Evolutionary conservation across 2,329 filamentous ascomycete species (phyloP), one percentile per base, ranked within the genome.

Genomic region (Blumeria hordei): DNA sequence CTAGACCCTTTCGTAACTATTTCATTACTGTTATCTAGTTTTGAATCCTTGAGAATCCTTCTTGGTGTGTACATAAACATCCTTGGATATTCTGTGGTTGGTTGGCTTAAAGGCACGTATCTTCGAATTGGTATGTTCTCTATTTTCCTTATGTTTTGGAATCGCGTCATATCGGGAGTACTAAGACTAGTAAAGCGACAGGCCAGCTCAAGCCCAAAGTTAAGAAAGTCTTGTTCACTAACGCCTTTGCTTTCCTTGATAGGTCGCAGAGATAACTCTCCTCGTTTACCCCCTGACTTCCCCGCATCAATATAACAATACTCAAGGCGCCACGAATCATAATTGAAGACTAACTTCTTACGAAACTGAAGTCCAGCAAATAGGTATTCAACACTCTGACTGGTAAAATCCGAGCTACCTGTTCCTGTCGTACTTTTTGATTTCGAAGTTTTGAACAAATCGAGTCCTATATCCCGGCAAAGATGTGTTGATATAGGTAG

Each of bases 271-370:
- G 45, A 55, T 14, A 67, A 54, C 55, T 66, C 64, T 28, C 56
- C 54, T 14, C 63, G 57, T 16, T 57, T 56, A 8, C 64, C 64
- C n/a, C 60, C 64, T 8, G 63, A 60, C 56, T 63, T 63, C 7
- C 65, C 65, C 16, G 56, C 60, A 41, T 67, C 61, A 55, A 65
- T 59, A 32, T 58, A 60, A 0, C 62, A 61, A 50, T 63, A 66
- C 3, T 47, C 33, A 16, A 65, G 44, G 18, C 51, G 43, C 60
- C 63, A 67, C 28, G 56, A 57, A 2, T 60, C 49, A 50, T 59
- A 63, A 4, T 57, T 41, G 6, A 64, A 58, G 0, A 45, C 37
- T 6, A 65, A 39, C 2, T 55, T 59, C n/a, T 57, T 59, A 36
- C 57, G 57, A 14, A 63, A 59, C 36, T 66, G 62, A 4, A 66